Conservation (phyloP, 2,329 filamentous ascomycete species). For the Zelopaecilomyces penicillatus region DNA sequence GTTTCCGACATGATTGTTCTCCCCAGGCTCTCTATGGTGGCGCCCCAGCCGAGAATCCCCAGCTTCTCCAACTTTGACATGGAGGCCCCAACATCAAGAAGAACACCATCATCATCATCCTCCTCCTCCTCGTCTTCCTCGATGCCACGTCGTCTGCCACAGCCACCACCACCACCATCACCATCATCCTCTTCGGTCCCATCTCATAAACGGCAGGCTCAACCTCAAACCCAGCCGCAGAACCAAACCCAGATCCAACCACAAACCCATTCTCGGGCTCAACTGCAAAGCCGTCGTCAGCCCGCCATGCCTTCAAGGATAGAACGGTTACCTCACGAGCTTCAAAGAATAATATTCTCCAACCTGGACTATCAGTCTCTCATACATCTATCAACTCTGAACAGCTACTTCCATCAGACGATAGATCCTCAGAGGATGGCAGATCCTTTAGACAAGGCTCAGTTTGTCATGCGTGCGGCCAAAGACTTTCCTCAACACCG, state of each 20-base stretch:
- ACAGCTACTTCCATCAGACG: slow-evolving; percentile 23
- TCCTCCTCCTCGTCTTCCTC: slow-evolving; percentile 9
- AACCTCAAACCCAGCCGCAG: neutral
- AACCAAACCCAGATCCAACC: neutral
- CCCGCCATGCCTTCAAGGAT: slow-evolving; percentile 17
- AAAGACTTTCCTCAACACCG: slow-evolving; percentile 33
- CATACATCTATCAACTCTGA: slow-evolving; percentile 30
- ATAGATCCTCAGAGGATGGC: slow-evolving; percentile 28
- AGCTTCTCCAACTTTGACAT: slow-evolving; percentile 5
- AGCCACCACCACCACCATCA: neutral
- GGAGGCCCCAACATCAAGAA: slow-evolving; percentile 2
- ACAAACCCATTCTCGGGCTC: slow-evolving; percentile 1
- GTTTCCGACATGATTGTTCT: slow-evolving; percentile 21
- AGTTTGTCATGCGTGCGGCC: slow-evolving; percentile 33
- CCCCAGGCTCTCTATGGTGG: slow-evolving; percentile 13
- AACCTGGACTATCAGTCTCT: slow-evolving; percentile 33
- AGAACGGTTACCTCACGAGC: slow-evolving; percentile 25
- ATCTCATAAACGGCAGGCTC: neutral
- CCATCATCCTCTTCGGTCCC: neutral
- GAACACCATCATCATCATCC: neutral
- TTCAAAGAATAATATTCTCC: slow-evolving; percentile 26
- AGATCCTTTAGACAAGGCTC: slow-evolving; percentile 26
- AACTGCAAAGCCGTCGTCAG: slow-evolving; percentile 8
- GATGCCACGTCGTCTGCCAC: neutral
- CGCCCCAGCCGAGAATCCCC: slow-evolving; percentile 12